phyloP scores from a whole-genome alignment of 78 protist genomes.

The Chrysochromulina parva region DNA sequence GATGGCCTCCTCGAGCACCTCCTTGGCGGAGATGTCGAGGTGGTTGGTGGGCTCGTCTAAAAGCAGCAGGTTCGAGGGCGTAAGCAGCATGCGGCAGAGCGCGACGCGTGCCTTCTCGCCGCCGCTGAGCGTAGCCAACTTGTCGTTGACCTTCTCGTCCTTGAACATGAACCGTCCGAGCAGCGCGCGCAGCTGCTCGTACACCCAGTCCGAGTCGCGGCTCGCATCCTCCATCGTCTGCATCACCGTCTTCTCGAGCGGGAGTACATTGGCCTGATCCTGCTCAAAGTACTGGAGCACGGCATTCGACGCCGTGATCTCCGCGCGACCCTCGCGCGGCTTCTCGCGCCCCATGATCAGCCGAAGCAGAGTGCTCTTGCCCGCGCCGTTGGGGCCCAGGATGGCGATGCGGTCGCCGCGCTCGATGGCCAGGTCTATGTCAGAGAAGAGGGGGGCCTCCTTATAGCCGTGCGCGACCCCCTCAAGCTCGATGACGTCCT shows the following conservation, averaged over 20 bases:
- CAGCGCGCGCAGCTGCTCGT: constrained; percentile 41
- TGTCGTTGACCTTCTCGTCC: constrained; percentile 7
- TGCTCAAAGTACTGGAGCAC: constrained; percentile 36
- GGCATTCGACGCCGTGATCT: background rate
- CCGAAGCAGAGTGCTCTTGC: constrained; percentile 50
- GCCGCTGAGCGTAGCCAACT: background rate
- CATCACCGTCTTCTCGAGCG: constrained; percentile 44
- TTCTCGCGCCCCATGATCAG: constrained; percentile 29
- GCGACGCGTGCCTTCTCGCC: constrained; percentile 65
- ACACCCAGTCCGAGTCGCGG: background rate
- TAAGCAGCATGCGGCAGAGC: constrained; percentile 53
- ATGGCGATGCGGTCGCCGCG: constrained; percentile 38
- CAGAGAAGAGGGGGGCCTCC: background rate
- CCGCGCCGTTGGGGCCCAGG: constrained; percentile 42
- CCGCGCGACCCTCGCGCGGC: background rate
- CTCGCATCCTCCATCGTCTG: background rate
- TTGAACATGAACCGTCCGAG: constrained; percentile 54
- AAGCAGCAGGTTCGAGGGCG: constrained; percentile 33
- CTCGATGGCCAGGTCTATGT: constrained; percentile 30
- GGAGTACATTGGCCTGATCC: constrained; percentile 53
- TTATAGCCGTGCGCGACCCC: constrained; percentile 23
- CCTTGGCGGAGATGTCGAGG: constrained; percentile 53
- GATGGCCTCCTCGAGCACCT: constrained; percentile 48
- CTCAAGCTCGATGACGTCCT: background rate
- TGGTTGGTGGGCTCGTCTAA: constrained; percentile 63